These are phyloP conservation scores for Leccinum arenicola DNA, from an alignment of 768 basidiomycete species.

Conservation along the genomic window DNA sequence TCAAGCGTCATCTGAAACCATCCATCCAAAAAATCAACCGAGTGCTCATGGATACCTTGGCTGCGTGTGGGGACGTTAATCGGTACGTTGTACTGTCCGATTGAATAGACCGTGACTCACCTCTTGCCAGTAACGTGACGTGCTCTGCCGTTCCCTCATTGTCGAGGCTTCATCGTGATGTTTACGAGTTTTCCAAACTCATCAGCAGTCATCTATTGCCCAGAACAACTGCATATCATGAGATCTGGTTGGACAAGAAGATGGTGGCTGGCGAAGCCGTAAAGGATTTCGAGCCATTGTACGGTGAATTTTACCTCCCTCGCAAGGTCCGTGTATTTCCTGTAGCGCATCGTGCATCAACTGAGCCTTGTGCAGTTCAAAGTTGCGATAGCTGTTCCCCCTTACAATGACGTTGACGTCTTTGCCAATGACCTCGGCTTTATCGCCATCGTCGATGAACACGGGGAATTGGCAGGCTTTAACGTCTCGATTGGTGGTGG, in stretches of 20 bases:
- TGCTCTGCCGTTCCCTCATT: conserved; percentile 88
- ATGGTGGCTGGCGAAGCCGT: conserved; percentile 90
- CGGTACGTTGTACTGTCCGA: conserved; percentile 43
- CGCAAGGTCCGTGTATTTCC: conserved; percentile 64
- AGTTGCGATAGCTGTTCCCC: conserved; percentile 86
- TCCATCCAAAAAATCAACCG: conserved; percentile 96
- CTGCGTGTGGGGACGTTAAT: conserved; percentile 98
- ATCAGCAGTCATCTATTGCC: conserved; percentile 88
- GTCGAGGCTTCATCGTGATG: conserved; percentile 81
- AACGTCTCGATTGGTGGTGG: conserved; percentile 94
- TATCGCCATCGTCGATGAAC: conserved; percentile 82
- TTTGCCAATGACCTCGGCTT: conserved; percentile 96
- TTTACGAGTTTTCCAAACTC: conserved; percentile 78
- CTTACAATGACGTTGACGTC: conserved; percentile 93
- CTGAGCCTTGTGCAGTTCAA: conserved; percentile 67
- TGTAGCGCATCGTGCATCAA: not conserved
- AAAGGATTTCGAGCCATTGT: conserved; percentile 95
- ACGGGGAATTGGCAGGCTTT: conserved; percentile 84
- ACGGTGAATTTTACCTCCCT: conserved; percentile 95
- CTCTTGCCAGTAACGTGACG: conserved; percentile 68
- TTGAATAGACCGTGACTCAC: conserved; percentile 5
- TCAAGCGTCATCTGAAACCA: conserved; percentile 94
- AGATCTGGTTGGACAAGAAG: conserved; percentile 99
- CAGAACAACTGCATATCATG: conserved; percentile 90
- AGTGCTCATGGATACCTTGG: conserved; percentile 88